A percentile compares a stretch with the other conserved stretches of the same genome.
Evolutionary conservation across 257 asterid species (phyloP).

Genomic region (Rubia yunnanensis): DNA sequence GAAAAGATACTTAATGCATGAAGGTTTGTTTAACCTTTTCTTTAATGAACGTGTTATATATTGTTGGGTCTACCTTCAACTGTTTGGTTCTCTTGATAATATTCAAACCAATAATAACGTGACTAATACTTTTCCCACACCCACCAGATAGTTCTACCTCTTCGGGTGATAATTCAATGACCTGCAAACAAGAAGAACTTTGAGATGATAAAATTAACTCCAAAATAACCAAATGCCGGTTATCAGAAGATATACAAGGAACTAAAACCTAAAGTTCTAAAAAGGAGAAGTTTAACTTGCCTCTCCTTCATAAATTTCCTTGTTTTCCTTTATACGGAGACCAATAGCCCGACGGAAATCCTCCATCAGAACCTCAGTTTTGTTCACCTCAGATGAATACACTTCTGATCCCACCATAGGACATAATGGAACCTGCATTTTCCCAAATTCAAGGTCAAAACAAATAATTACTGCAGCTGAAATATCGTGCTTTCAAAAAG

Average conservation of each 20-base stretch:
- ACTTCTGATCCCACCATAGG: slow-evolving; percentile 99
- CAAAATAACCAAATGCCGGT: background rate
- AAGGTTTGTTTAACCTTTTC: slow-evolving; percentile 46
- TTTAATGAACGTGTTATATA: slow-evolving; percentile 84
- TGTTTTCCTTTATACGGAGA: slow-evolving; percentile 85
- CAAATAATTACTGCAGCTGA: background rate
- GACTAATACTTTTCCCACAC: slow-evolving; percentile 86
- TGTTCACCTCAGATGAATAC: slow-evolving; percentile 93
- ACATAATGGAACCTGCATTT: slow-evolving; percentile 82
- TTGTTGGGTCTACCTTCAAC: slow-evolving; percentile 88
- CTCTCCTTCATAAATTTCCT: slow-evolving; percentile 99
- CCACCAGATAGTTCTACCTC: slow-evolving; percentile 94
- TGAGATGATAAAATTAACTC: slow-evolving; percentile 1
- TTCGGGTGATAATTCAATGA: slow-evolving; percentile 91
- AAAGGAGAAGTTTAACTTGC: slow-evolving; percentile 23
- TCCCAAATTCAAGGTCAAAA: slow-evolving; percentile 7
- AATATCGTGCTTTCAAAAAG: background rate
- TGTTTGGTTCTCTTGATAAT: slow-evolving; percentile 94
- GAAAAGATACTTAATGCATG: background rate
- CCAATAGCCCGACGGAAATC: slow-evolving; percentile 93
- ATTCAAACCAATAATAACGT: slow-evolving; percentile 88
- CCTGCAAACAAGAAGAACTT: slow-evolving; percentile 38
- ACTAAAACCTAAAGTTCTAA: background rate
- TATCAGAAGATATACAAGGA: background rate
- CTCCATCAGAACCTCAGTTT: slow-evolving; percentile 94